Evolutionary conservation across 805 yeast species (phyloP).

Genomic region (Candida schatavii): DNA sequence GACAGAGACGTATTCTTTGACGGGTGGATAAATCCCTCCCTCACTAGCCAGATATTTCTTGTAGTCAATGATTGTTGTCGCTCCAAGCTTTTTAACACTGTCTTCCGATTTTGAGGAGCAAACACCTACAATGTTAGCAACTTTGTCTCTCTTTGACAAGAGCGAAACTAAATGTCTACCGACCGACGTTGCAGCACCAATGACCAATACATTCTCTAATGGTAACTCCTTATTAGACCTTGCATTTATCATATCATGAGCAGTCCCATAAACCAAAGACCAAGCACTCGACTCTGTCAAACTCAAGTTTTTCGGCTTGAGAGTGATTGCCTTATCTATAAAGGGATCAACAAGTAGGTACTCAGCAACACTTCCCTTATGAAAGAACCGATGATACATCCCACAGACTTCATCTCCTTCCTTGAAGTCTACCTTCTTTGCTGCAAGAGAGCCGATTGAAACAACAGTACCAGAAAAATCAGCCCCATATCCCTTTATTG

Average conservation of each 20-base stretch:
- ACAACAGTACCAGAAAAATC: constrained; percentile 36
- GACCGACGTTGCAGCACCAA: constrained; percentile 76
- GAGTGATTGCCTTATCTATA: constrained; percentile 29
- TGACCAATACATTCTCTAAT: constrained; percentile 49
- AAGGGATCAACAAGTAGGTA: constrained; percentile 41
- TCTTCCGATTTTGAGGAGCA: constrained; percentile 50
- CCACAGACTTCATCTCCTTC: constrained; percentile 32
- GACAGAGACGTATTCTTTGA: constrained; percentile 10
- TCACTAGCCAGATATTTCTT: constrained; percentile 31
- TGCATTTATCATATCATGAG: constrained; percentile 27
- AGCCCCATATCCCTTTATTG: constrained; percentile 24
- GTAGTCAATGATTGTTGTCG: constrained; percentile 55
- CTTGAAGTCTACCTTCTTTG: constrained; percentile 16
- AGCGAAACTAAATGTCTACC: constrained; percentile 58
- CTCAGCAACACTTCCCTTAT: constrained; percentile 45
- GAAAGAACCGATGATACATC: constrained; percentile 13
- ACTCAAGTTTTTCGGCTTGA: constrained; percentile 44
- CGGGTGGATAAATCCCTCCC: constrained; percentile 2
- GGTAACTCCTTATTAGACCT: constrained; percentile 22
- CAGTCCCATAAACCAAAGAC: constrained; percentile 66
- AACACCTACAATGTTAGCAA: constrained; percentile 53
- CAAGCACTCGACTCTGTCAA: constrained; percentile 61
- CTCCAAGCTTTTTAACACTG: constrained; percentile 51
- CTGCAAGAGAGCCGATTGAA: constrained; percentile 26
- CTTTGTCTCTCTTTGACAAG: constrained; percentile 43